Percentiles rank a stretch among this genome's conserved stretches.
Conservation (phyloP, 441 rosid genomes). For the Populus tomentosa region DNA sequence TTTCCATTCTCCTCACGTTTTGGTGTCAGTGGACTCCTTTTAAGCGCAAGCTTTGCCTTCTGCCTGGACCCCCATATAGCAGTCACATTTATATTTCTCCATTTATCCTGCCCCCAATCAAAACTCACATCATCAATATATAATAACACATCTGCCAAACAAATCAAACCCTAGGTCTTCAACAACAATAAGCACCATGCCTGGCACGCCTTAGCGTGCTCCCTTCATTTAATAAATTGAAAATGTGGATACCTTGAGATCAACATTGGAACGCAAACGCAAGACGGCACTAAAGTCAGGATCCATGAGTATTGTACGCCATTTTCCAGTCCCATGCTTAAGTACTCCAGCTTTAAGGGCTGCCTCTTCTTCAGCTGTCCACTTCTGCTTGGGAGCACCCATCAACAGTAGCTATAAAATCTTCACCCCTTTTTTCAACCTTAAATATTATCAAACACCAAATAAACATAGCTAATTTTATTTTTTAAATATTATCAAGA, state of each 20-base stretch:
- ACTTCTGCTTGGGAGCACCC: slow-evolving; percentile 99
- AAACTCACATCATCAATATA: background rate
- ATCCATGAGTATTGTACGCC: slow-evolving; percentile 97
- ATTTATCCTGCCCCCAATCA: slow-evolving; percentile 62
- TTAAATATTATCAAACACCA: background rate
- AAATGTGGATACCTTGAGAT: slow-evolving; percentile 65
- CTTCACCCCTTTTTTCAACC: background rate
- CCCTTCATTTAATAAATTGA: background rate
- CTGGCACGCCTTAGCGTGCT: background rate
- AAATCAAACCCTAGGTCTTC: too few relatives aligned
- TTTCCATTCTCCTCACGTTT: slow-evolving; percentile 57
- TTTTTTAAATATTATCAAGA: too few relatives aligned
- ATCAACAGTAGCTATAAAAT: slow-evolving; percentile 31
- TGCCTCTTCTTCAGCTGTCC: slow-evolving; percentile 95
- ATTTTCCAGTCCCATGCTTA: slow-evolving; percentile 95
- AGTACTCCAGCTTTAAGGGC: slow-evolving; percentile 86
- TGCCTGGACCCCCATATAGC: slow-evolving; percentile 92
- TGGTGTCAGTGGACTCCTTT: slow-evolving; percentile 43
- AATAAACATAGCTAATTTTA: too few relatives aligned
- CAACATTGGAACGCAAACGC: slow-evolving; percentile 87
- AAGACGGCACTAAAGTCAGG: slow-evolving; percentile 75
- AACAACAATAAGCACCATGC: too few relatives aligned
- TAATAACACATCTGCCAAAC: background rate
- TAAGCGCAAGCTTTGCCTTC: slow-evolving; percentile 70
- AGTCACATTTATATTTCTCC: slow-evolving; percentile 98